Base-by-base conservation (phyloP, 441 rosid genomes). In the Cnidoscolus chayamansa region DNA sequence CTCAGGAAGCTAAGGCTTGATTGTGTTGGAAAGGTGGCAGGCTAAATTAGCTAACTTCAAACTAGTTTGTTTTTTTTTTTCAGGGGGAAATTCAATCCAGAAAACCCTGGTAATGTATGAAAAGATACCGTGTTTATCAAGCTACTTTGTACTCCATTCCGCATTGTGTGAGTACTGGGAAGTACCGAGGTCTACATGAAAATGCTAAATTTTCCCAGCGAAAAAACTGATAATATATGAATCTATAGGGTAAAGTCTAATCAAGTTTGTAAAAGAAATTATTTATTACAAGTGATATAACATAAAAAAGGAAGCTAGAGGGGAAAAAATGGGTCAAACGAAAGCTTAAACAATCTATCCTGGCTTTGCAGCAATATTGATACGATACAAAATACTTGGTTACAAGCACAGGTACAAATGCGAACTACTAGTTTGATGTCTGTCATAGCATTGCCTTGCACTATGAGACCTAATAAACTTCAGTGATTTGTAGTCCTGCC, bases 1-100 rank as follows among this genome's bases (percentile, higher is more conserved):
- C 66, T 60, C 32, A 31, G 67, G 58, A 71, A 10, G 49, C 60
- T 61, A 19, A 61, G 58, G 67, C 59, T 61, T 71, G 67, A 50
- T 31, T 71, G 74, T 47, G 20, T 37, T 62, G 16, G 49, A 43
- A 63, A 15, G 53, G 7, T 3, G 57, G 13, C 35, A 60, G 15
- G 5, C 40, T 49, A n/a, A 12, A 12, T 19, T n/a, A 8, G 10
- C 40, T 49, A n/a, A 12, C 12, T 35, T 31, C 35, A 15, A 25
- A 2, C 10, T 48, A 49, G 19, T 20, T 49, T 25, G 25, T 25
- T 25, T 25, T 25, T 25, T 25, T 25, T 25, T 25, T 25, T 25
- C 25, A 25, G 25, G 25, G 25, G 25, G 25, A 25, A 25, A 25
- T 25, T 25, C 25, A 8, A 63, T 20, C 17, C 7, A 4, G 6